A percentile compares a stretch with the other conserved stretches of the same genome.
phyloP scores from a whole-genome alignment of 768 basidiomycete genomes.

The Pulveroboletus sp. region DNA sequence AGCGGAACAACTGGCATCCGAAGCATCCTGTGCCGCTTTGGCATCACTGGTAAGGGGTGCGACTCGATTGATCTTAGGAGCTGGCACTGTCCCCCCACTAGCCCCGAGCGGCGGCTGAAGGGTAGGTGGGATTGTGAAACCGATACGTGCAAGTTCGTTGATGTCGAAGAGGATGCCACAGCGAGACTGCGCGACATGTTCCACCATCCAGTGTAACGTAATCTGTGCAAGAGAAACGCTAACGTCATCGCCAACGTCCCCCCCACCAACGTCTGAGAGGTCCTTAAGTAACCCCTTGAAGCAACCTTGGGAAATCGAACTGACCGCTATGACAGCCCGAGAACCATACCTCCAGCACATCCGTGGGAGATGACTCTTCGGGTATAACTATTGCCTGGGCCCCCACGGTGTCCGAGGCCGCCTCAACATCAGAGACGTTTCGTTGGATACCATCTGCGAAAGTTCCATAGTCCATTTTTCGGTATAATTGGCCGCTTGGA shows the following conservation, averaged over 20 bases:
- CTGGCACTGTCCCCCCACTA: background rate
- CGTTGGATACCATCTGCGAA: background rate
- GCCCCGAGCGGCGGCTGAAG: slow-evolving; percentile 10
- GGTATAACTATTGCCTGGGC: background rate
- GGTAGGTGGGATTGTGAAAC: slow-evolving; percentile 28
- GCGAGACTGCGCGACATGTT: slow-evolving; percentile 52
- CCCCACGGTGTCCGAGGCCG: background rate
- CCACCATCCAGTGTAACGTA: slow-evolving; percentile 76
- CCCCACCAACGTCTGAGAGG: slow-evolving; percentile 65
- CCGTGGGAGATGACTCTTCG: slow-evolving; percentile 25
- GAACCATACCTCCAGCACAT: slow-evolving; percentile 82
- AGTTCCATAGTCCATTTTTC: background rate
- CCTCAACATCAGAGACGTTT: background rate
- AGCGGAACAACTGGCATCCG: background rate
- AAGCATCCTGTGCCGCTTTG: background rate
- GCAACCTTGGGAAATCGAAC: slow-evolving; percentile 16
- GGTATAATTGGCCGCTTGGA: background rate
- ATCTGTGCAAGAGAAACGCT: slow-evolving; percentile 50
- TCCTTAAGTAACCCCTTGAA: background rate
- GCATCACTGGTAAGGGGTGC: background rate
- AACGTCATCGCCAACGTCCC: slow-evolving; percentile 43
- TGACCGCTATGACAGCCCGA: slow-evolving; percentile 66
- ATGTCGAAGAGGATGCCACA: slow-evolving; percentile 59
- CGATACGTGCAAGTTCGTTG: slow-evolving; percentile 41
- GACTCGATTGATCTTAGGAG: background rate